Percentiles rank a stretch among this genome's conserved stretches.
Evolutionary conservation across 306 rosid genomes (phyloP).

Genomic region (Dalbergia oliveri): DNA sequence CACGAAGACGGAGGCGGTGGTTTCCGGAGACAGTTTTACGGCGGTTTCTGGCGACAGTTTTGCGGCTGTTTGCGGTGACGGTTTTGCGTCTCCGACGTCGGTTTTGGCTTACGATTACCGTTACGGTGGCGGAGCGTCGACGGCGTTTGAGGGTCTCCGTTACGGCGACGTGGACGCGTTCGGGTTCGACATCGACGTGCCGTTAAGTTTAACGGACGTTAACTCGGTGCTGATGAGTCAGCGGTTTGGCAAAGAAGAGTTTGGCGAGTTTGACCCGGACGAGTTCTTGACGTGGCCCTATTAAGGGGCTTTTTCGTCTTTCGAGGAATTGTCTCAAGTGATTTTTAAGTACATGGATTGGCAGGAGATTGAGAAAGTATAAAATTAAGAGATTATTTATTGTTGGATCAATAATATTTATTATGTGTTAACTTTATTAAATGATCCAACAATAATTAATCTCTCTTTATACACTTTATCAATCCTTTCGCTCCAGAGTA

Average conservation of each 20-base stretch:
- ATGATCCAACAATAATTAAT: too few relatives aligned
- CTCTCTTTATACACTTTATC: too few relatives aligned
- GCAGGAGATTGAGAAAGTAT: too few relatives aligned
- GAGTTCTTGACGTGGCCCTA: constrained; percentile 62
- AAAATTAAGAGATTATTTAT: too few relatives aligned
- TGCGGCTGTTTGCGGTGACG: constrained; percentile 32
- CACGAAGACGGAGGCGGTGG: too few relatives aligned
- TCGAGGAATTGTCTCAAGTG: constrained; percentile 7
- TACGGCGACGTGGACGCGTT: constrained; percentile 55
- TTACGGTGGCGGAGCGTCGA: constrained; percentile 22
- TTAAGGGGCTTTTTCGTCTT: constrained; percentile 27
- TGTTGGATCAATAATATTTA: too few relatives aligned
- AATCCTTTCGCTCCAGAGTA: too few relatives aligned
- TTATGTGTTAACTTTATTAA: too few relatives aligned
- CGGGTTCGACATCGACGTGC: constrained; percentile 58
- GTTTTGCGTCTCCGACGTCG: constrained; percentile 65
- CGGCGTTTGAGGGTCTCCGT: constrained; percentile 45
- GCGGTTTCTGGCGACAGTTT: constrained; percentile 7
- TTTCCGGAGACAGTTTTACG: constrained; percentile 36
- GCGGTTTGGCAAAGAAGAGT: constrained; percentile 60
- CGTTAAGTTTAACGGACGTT: constrained; percentile 60
- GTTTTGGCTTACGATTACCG: constrained; percentile 54
- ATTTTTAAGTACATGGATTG: background rate
- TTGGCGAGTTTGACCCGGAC: constrained; percentile 75
- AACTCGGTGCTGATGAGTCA: constrained; percentile 44